phyloP scores from a whole-genome alignment of 148 eudicot genomes.

The Diospyros lotus region DNA sequence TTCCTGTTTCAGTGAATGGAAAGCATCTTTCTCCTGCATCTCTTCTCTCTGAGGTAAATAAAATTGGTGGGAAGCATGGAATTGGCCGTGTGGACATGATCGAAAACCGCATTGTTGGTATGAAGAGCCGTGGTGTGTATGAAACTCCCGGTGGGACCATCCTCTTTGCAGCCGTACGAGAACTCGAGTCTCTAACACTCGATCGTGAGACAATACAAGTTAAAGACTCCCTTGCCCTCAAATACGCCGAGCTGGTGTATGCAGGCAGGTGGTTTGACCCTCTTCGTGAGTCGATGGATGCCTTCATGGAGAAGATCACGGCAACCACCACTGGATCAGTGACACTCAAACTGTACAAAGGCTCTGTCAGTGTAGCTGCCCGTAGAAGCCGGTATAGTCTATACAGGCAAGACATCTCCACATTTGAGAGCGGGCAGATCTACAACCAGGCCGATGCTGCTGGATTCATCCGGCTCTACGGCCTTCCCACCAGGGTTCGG shows the following conservation, averaged over 20 bases:
- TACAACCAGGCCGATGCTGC: constrained; percentile 92
- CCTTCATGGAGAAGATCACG: constrained; percentile 72
- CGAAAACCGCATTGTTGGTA: constrained; percentile 83
- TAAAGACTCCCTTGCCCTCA: constrained; percentile 69
- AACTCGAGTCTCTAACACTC: constrained; percentile 81
- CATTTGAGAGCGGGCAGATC: constrained; percentile 74
- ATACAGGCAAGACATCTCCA: constrained; percentile 81
- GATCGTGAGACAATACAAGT: constrained; percentile 77
- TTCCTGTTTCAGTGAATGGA: constrained; percentile 78
- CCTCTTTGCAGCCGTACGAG: constrained; percentile 60
- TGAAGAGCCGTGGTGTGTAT: constrained; percentile 93
- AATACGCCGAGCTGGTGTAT: constrained; percentile 82
- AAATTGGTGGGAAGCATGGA: constrained; percentile 73
- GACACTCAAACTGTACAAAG: constrained; percentile 75
- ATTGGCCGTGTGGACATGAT: constrained; percentile 92
- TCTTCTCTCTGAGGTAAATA: constrained; percentile 66
- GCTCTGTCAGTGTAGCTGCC: constrained; percentile 55
- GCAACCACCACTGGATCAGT: constrained; percentile 84
- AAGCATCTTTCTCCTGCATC: constrained; percentile 82
- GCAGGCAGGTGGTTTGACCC: constrained; percentile 94
- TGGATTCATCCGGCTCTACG: constrained; percentile 76
- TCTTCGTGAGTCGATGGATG: constrained; percentile 73
- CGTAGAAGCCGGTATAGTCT: constrained; percentile 69
- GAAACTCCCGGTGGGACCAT: constrained; percentile 95
- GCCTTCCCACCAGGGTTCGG: constrained; percentile 69